Evolutionary conservation across 495 filamentous ascomycete species (phyloP).

Genomic region (Hypoxylon fuscum): DNA sequence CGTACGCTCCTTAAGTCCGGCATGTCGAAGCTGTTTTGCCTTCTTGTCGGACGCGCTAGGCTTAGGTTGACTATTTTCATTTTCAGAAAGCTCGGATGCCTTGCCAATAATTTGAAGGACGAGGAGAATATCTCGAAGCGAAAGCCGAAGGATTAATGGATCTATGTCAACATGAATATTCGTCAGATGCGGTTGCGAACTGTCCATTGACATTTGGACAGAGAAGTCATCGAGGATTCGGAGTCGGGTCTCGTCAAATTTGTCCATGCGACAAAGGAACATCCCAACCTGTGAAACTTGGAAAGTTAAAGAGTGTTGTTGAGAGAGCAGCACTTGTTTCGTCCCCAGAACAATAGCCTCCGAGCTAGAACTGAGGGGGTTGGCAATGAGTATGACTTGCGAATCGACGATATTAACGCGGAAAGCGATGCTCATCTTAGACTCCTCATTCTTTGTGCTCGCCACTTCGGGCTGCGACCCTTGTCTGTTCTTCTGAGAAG

Average conservation of each 20-base stretch:
- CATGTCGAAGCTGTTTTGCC: conserved; percentile 70
- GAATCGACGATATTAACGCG: conserved; percentile 94
- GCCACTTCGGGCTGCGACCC: conserved; percentile 17
- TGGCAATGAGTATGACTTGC: conserved; percentile 94
- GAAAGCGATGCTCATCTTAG: conserved; percentile 81
- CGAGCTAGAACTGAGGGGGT: conserved; percentile 85
- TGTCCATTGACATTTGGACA: conserved; percentile 87
- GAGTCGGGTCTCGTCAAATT: conserved; percentile 84
- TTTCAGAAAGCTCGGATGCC: conserved; percentile 84
- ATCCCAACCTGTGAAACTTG: conserved; percentile 94
- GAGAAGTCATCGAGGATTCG: conserved; percentile 97
- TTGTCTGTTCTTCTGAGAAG: conserved; percentile 36
- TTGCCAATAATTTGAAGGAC: conserved; percentile 93
- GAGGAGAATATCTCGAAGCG: conserved; percentile 91
- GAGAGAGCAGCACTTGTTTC: conserved; percentile 90
- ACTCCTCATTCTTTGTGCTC: conserved; percentile 38
- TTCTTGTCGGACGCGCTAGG: conserved; percentile 59
- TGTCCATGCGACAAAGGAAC: conserved; percentile 98
- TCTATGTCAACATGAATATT: conserved; percentile 89
- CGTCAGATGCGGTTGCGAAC: conserved; percentile 71
- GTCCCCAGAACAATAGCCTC: conserved; percentile 96
- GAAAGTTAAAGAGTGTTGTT: conserved; percentile 92
- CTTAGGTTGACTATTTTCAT: conserved; percentile 55
- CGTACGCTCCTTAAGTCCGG: conserved; percentile 67
- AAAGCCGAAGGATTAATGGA: conserved; percentile 90